Evolutionary conservation across 345 rosid genomes (phyloP).

Genomic region (Eucalyptus leucophloia): DNA sequence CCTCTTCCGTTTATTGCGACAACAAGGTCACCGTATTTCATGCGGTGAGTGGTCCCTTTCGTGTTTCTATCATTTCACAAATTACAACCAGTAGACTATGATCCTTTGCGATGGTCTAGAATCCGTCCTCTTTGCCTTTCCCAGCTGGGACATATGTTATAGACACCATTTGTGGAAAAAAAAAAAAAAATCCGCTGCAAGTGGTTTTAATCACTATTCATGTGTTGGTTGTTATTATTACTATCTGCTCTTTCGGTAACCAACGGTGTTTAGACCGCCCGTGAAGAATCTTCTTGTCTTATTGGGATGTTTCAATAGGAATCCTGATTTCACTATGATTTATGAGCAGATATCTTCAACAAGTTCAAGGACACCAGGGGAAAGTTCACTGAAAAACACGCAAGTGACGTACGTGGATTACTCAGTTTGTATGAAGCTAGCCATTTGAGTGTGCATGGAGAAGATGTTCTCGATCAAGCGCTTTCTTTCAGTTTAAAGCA

Average conservation of each 20-base stretch:
- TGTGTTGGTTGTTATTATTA: too few relatives aligned
- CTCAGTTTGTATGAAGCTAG: neutral
- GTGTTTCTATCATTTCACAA: neutral
- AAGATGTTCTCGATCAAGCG: neutral
- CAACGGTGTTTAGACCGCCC: neutral
- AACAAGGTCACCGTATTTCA: constrained; percentile 1
- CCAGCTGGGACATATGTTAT: neutral
- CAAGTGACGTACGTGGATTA: neutral
- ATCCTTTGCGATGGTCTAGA: neutral
- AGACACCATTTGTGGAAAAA: neutral
- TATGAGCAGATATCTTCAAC: constrained; percentile 7
- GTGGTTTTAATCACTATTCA: neutral
- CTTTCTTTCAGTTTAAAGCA: neutral
- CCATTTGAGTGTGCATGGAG: constrained; percentile 1
- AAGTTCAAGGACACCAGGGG: constrained; percentile 9
- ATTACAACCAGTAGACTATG: neutral
- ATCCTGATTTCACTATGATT: neutral
- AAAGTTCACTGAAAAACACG: constrained; percentile 2
- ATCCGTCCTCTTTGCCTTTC: neutral
- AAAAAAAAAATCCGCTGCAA: neutral
- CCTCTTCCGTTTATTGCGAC: constrained; percentile 3
- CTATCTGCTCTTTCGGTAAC: neutral
- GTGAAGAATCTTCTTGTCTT: neutral
- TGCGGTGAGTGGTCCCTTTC: neutral
- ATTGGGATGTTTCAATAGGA: neutral